A percentile compares a stretch with the other conserved stretches of the same genome.
Conservation (phyloP, 768 basidiomycete genomes). For the Lentinula aciculospora region DNA sequence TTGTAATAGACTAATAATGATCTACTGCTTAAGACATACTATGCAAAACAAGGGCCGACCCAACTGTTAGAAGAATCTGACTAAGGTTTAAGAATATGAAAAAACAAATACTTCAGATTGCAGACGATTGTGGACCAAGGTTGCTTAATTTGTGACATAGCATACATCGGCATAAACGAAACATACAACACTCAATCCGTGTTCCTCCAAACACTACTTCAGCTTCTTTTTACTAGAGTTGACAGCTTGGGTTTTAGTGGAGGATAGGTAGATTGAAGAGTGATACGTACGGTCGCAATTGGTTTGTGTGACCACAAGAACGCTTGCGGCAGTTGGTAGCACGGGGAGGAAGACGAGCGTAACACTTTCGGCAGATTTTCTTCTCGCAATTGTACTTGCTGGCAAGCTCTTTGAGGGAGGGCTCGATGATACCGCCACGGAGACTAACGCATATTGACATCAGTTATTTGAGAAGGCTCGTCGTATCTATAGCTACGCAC, state of each 20-base stretch:
- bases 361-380: conserved; percentile 99
- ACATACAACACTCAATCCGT: background rate
- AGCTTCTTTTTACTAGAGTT: conserved; percentile 5
- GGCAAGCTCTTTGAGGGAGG: conserved; percentile 95
- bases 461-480: background rate
- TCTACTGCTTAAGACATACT: no score
- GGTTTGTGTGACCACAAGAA: conserved; percentile 84
- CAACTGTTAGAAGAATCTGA: no score
- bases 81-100: no score
- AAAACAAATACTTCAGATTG: no score
- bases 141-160: background rate
- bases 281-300: conserved; percentile 79
- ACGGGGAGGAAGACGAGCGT: conserved; percentile 97
- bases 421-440: conserved; percentile 98
- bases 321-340: conserved; percentile 99
- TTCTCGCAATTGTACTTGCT: conserved; percentile 99
- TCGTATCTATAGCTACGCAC: conserved; percentile 34
- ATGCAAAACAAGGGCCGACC: no score
- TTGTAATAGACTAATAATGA: no score
- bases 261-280: background rate
- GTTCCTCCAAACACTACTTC: conserved; percentile 5
- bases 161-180: background rate
- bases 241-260: background rate
- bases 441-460: conserved; percentile 46
- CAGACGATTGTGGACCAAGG: background rate